Evolutionary conservation across 1,284 basidiomycete genomes (phyloP).

Genomic region (Spongiforma sp.): DNA sequence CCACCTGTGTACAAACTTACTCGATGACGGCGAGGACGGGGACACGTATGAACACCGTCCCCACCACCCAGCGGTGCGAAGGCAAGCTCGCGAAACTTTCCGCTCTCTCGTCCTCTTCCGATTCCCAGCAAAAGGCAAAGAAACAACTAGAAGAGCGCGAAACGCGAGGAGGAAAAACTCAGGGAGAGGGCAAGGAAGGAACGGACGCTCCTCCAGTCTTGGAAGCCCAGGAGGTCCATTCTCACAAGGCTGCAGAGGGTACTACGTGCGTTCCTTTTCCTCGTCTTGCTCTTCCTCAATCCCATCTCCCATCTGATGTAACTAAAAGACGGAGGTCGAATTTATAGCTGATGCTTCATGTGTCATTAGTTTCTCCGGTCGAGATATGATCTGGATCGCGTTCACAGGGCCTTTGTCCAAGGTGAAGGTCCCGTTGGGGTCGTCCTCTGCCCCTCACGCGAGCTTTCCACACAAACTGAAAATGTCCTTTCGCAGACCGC

Average conservation of each 20-base stretch:
- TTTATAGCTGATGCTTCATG: slow-evolving; percentile 98
- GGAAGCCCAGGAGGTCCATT: slow-evolving; percentile 94
- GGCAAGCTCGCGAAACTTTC: slow-evolving; percentile 80
- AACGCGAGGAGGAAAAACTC: slow-evolving; percentile 70
- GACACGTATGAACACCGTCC: slow-evolving; percentile 85
- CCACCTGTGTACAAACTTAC: slow-evolving; percentile 59
- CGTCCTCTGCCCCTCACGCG: slow-evolving; percentile 94
- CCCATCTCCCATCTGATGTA: too few species aligned
- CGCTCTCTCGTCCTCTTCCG: slow-evolving; percentile 59
- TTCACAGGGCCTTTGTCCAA: slow-evolving; percentile 91
- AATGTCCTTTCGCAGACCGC: slow-evolving; percentile 84
- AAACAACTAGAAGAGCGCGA: slow-evolving; percentile 67
- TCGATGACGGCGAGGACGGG: slow-evolving; percentile 63
- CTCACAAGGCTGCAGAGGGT: slow-evolving; percentile 83
- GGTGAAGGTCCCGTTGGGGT: slow-evolving; percentile 97
- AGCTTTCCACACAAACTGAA: slow-evolving; percentile 96
- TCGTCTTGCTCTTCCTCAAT: slow-evolving; percentile 10
- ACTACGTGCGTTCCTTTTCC: slow-evolving; percentile 25
- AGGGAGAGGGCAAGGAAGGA: slow-evolving; percentile 81
- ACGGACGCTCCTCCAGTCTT: slow-evolving; percentile 83
- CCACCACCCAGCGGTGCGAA: slow-evolving; percentile 85
- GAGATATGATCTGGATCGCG: slow-evolving; percentile 95
- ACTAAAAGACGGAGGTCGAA: too few species aligned
- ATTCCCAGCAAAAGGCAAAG: slow-evolving; percentile 55
- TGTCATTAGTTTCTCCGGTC: too few species aligned